These are phyloP conservation scores for Leccinum incarnatum DNA, from an alignment of 768 basidiomycete genomes.

Conservation along the genomic window DNA sequence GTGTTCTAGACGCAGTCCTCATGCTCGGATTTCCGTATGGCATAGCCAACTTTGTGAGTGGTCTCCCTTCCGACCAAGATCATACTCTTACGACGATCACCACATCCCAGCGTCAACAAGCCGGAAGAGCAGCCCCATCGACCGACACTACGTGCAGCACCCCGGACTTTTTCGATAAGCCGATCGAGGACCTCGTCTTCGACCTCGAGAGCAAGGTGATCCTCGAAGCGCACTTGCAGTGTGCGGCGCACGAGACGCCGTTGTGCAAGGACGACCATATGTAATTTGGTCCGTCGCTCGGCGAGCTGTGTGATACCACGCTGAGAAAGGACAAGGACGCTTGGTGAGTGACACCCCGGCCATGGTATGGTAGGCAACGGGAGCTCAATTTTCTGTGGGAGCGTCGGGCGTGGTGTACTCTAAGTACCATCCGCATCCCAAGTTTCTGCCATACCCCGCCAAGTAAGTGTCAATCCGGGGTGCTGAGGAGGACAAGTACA, in stretches of 20 bases:
- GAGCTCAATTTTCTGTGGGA: neutral
- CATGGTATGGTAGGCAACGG: neutral
- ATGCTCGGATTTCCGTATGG: slow-evolving; percentile 83
- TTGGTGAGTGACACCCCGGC: slow-evolving; percentile 48
- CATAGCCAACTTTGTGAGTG: slow-evolving; percentile 74
- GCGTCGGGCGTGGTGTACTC: neutral
- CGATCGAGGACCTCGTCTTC: slow-evolving; percentile 60
- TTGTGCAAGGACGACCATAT: slow-evolving; percentile 57
- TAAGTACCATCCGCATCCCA: slow-evolving; percentile 83
- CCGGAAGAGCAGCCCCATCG: slow-evolving; percentile 80
- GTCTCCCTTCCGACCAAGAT: neutral
- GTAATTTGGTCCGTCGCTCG: slow-evolving; percentile 71
- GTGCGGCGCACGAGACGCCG: slow-evolving; percentile 86
- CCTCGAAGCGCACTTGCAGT: slow-evolving; percentile 84
- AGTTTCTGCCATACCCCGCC: slow-evolving; percentile 75
- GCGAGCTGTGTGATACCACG: slow-evolving; percentile 56
- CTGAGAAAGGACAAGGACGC: slow-evolving; percentile 73
- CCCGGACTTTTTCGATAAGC: slow-evolving; percentile 68
- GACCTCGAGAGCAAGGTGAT: slow-evolving; percentile 74
- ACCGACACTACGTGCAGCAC: slow-evolving; percentile 68
- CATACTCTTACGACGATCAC: neutral
- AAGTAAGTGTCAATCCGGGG: slow-evolving; percentile 74
- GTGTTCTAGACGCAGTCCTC: slow-evolving; percentile 80
- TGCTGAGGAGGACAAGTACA: slow-evolving; percentile 74
- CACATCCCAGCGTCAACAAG: slow-evolving; percentile 71